Conservation (phyloP, 805 yeast genomes). For the Jamesozyma lodderae region DNA sequence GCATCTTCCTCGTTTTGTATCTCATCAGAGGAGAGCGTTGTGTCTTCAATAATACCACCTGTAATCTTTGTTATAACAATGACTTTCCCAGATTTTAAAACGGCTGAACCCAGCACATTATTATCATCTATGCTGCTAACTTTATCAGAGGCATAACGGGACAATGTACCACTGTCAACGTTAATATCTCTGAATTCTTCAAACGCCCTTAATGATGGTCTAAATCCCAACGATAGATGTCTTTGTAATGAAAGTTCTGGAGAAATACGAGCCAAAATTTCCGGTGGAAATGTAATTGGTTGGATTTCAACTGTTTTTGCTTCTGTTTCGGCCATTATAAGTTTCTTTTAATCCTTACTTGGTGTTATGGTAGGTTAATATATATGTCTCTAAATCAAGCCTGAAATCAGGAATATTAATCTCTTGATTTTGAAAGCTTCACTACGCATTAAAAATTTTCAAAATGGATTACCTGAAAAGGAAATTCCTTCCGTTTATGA, state of each 20-base stretch:
- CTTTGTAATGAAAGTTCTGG: slow-evolving; percentile 78
- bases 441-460: not conserved
- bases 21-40: slow-evolving; percentile 33
- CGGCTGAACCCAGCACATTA: slow-evolving; percentile 54
- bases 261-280: slow-evolving; percentile 71
- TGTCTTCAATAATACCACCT: slow-evolving; percentile 55
- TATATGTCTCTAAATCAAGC: no score
- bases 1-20: slow-evolving; percentile 32
- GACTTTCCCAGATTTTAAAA: slow-evolving; percentile 62
- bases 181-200: slow-evolving; percentile 60
- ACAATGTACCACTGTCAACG: slow-evolving; percentile 32
- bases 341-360: no score
- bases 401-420: no score
- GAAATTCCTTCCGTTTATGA: slow-evolving; percentile 2
- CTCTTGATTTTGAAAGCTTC: no score
- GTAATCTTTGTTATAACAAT: slow-evolving; percentile 63
- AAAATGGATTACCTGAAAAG: not conserved
- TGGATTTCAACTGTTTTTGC: slow-evolving; percentile 22
- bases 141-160: slow-evolving; percentile 33
- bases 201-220: slow-evolving; percentile 66
- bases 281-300: slow-evolving; percentile 66
- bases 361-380: no score
- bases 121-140: slow-evolving; percentile 9
- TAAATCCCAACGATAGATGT: slow-evolving; percentile 61
- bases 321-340: slow-evolving; percentile 10